A percentile compares a stretch with the other conserved stretches of the same genome.
These are phyloP conservation scores for Colletotrichum endophyticum DNA, from an alignment of 2,329 filamentous ascomycete species.

Conservation along the genomic window DNA sequence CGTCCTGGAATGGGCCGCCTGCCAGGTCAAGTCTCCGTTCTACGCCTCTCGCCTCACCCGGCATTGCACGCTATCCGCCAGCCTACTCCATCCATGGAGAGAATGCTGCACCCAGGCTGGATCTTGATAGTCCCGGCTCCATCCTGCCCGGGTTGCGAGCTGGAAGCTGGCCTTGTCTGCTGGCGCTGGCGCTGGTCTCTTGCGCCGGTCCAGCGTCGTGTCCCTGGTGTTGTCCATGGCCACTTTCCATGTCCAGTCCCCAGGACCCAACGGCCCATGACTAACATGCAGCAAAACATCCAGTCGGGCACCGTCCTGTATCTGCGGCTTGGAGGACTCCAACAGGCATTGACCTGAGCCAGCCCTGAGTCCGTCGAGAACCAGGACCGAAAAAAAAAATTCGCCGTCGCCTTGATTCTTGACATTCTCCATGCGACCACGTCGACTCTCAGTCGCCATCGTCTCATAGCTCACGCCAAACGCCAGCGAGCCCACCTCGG, in stretches of 20 bases:
- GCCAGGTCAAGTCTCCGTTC: neutral
- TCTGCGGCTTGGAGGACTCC: conserved; percentile 11
- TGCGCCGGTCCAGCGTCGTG: neutral
- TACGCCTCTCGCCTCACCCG: conserved; percentile 15
- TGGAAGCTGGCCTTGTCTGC: neutral
- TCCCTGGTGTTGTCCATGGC: neutral
- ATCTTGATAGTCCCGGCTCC: neutral
- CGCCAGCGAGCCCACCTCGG: neutral
- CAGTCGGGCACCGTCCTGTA: neutral
- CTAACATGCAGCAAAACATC: neutral
- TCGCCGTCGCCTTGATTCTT: neutral
- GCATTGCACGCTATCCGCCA: neutral
- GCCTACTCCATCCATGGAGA: neutral
- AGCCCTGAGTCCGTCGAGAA: neutral
- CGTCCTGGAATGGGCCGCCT: neutral
- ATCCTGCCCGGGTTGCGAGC: neutral
- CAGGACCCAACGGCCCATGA: neutral
- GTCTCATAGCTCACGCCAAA: neutral
- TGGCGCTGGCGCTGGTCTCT: neutral
- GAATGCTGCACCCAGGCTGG: neutral
- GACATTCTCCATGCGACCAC: neutral
- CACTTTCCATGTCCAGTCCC: neutral
- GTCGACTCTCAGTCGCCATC: neutral
- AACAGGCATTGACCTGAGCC: conserved; percentile 5
- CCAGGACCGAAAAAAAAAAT: neutral